Percentiles rank a stretch among this genome's conserved stretches.
These are phyloP conservation scores for Ogataea polymorpha DNA, from an alignment of 805 yeast genomes.

Conservation along the genomic window DNA sequence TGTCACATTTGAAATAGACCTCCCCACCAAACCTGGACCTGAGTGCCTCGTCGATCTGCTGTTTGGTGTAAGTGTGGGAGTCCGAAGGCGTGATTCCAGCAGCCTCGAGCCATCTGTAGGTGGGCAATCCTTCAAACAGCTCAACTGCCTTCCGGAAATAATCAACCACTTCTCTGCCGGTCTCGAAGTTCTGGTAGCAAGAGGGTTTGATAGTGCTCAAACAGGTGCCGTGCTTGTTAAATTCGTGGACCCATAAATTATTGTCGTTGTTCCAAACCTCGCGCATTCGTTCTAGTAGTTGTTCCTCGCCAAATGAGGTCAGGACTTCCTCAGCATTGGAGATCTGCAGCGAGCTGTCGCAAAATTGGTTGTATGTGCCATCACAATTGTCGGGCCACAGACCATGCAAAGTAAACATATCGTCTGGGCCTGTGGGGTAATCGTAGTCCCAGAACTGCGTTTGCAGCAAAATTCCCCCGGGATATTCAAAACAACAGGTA, in stretches of 20 bases:
- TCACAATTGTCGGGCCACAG: constrained; percentile 88
- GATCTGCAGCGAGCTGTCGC: constrained; percentile 60
- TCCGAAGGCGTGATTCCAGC: constrained; percentile 72
- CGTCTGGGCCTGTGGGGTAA: constrained; percentile 69
- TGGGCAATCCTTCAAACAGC: constrained; percentile 58
- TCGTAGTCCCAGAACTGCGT: constrained; percentile 93
- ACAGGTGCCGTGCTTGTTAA: constrained; percentile 92
- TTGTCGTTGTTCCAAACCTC: constrained; percentile 71
- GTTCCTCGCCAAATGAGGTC: constrained; percentile 43
- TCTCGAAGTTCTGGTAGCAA: constrained; percentile 51
- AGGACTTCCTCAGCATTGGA: constrained; percentile 46
- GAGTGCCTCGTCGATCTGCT: constrained; percentile 53
- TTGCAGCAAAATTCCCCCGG: constrained; percentile 78
- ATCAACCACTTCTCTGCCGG: constrained; percentile 56
- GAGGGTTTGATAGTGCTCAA: constrained; percentile 71
- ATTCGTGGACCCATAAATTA: constrained; percentile 84
- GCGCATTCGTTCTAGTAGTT: constrained; percentile 55
- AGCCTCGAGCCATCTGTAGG: constrained; percentile 59
- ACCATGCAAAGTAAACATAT: constrained; percentile 79
- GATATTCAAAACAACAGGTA: constrained; percentile 81
- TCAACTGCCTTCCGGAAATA: constrained; percentile 61
- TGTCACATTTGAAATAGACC: constrained; percentile 62
- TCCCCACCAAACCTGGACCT: constrained; percentile 48
- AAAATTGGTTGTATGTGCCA: constrained; percentile 77
- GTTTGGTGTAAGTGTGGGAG: constrained; percentile 52